Conservation (phyloP, 768 basidiomycete genomes). For the Tephrocybe sp. region DNA sequence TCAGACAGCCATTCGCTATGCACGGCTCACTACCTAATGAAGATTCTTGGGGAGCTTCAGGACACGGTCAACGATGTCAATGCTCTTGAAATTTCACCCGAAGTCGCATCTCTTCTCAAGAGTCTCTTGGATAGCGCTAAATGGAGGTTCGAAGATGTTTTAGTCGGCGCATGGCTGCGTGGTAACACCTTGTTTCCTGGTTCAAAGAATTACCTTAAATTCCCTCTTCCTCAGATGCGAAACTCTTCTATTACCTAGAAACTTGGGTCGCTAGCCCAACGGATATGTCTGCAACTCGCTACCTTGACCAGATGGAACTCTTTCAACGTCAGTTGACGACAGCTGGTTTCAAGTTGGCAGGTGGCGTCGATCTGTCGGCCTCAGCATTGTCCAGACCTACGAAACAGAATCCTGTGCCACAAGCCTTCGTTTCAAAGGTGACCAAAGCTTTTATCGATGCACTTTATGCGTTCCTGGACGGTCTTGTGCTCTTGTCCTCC, state of each 20-base stretch:
- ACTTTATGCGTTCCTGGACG: conserved; percentile 84
- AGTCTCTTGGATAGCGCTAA: conserved; percentile 76
- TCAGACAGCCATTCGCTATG: conserved; percentile 79
- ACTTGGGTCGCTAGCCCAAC: conserved; percentile 72
- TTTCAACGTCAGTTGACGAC: conserved; percentile 82
- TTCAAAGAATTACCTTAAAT: not conserved
- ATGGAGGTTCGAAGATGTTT: conserved; percentile 87
- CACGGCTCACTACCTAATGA: conserved; percentile 76
- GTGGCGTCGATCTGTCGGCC: conserved; percentile 62
- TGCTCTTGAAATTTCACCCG: conserved; percentile 78
- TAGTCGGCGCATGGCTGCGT: conserved; percentile 78
- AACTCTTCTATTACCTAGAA: conserved; percentile 80
- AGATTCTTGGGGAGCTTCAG: conserved; percentile 80
- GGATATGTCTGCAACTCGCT: conserved; percentile 68
- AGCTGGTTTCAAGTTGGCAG: conserved; percentile 77
- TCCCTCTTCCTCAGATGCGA: conserved; percentile 59
- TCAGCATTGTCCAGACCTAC: conserved; percentile 48
- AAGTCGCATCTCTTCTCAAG: conserved; percentile 66
- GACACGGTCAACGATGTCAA: conserved; percentile 84
- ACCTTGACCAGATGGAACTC: conserved; percentile 72
- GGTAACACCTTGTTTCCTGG: conserved; percentile 47
- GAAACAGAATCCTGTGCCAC: conserved; percentile 62
- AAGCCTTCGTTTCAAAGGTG: conserved; percentile 70
- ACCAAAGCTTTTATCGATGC: conserved; percentile 84
- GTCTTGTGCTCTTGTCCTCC: conserved; percentile 76